Conservation (phyloP, 352 stramenopile species). For the Stramenopiles sp. region DNA sequence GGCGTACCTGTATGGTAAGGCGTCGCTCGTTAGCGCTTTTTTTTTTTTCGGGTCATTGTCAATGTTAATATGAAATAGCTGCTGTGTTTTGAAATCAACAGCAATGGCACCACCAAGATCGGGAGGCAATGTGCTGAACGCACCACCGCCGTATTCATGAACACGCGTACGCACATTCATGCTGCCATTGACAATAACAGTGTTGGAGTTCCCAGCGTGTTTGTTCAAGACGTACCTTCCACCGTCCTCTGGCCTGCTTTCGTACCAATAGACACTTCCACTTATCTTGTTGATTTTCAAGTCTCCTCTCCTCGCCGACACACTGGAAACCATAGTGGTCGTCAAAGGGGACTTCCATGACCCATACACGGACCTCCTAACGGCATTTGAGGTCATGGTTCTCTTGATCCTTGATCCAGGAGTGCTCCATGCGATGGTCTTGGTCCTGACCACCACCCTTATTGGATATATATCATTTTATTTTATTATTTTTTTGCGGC, state of each 20-base stretch:
- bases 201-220: conserved; percentile 13
- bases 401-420: too few relatives aligned
- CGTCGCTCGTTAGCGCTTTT: conserved; percentile 14
- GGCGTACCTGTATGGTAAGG: conserved; percentile 28
- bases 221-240: conserved; percentile 29
- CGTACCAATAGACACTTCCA: conserved; percentile 27
- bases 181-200: conserved; percentile 18
- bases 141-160: conserved; percentile 36
- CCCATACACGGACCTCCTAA: too few relatives aligned
- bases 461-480: too few relatives aligned
- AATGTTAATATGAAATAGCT: conserved; percentile 16
- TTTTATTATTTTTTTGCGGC: too few relatives aligned
- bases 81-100: conserved; percentile 31
- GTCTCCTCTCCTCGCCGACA: conserved; percentile 23
- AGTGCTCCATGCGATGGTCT: too few relatives aligned
- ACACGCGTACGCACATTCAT: conserved; percentile 32
- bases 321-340: conserved; percentile 28
- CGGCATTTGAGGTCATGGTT: too few relatives aligned
- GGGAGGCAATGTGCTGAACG: conserved; percentile 22
- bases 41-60: too few relatives aligned
- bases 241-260: conserved; percentile 30
- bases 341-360: conserved; percentile 31
- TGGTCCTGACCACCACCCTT: too few relatives aligned
- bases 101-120: conserved; percentile 24
- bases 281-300: conserved; percentile 13